Evolutionary conservation across 345 rosid species (phyloP).

Genomic region (Acer negundo): DNA sequence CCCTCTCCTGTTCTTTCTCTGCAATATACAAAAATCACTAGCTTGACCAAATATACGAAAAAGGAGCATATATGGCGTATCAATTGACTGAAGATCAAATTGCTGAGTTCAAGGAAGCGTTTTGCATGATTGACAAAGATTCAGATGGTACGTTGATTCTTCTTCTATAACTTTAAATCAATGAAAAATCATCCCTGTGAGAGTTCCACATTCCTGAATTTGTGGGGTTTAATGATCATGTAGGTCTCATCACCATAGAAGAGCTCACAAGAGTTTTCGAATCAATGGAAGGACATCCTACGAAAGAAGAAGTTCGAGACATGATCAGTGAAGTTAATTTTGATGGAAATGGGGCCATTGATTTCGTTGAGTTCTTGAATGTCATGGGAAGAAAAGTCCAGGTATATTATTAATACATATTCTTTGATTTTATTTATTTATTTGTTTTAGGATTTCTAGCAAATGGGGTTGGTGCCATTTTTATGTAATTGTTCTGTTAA

Average conservation of each 20-base stretch:
- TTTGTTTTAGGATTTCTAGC: not conserved
- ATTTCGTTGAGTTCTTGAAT: conserved; percentile 48
- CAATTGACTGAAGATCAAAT: conserved; percentile 48
- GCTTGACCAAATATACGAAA: not conserved
- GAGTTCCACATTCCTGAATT: not conserved
- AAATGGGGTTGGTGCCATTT: not conserved
- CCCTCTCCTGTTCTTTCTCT: not conserved
- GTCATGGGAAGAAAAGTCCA: conserved; percentile 48
- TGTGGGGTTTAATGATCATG: not conserved
- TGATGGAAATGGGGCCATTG: conserved; percentile 37
- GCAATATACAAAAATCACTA: not conserved
- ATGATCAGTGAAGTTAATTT: conserved; percentile 49
- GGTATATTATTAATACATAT: conserved; percentile 25
- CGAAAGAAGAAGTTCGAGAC: conserved; percentile 45
- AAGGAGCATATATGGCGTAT: conserved; percentile 38
- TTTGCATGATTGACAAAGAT: conserved; percentile 54
- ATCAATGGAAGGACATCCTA: conserved; percentile 45
- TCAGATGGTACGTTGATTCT: conserved; percentile 29
- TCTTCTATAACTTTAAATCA: no score
- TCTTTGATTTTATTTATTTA: not conserved
- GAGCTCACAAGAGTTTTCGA: conserved; percentile 43
- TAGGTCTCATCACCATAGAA: conserved; percentile 50
- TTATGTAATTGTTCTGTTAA: not conserved
- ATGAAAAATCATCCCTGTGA: no score
- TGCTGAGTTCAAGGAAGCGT: conserved; percentile 57